A percentile compares a stretch with the other conserved stretches of the same genome.
Conservation (phyloP, 2,329 filamentous ascomycete genomes). For the Aureobasidium mangrovei region DNA sequence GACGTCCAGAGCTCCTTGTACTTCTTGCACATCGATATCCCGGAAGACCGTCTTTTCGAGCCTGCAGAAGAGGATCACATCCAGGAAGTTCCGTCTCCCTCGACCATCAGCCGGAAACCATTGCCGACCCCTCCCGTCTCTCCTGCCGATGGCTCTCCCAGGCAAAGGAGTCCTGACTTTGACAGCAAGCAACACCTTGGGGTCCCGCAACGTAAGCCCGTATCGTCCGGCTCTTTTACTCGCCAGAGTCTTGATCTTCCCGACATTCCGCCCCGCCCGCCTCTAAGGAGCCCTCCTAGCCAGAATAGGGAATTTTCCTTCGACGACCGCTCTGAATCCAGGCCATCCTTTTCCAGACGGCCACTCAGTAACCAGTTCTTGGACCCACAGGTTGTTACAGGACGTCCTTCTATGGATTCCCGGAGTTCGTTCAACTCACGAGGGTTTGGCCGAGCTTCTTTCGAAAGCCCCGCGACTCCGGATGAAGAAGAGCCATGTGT, state of each 20-base stretch:
- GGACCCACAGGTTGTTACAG: background rate
- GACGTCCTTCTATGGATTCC: background rate
- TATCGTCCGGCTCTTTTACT: background rate
- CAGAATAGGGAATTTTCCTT: background rate
- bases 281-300: background rate
- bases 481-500: background rate
- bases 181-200: conserved; percentile 5
- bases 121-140: conserved; percentile 17
- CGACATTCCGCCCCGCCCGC: conserved; percentile 8
- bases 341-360: background rate
- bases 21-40: conserved; percentile 67
- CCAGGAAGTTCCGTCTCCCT: background rate
- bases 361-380: conserved; percentile 2
- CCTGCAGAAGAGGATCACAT: background rate
- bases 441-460: background rate
- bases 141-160: background rate
- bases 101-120: conserved; percentile 16
- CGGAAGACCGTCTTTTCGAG: conserved; percentile 8
- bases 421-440: background rate
- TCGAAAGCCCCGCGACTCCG: background rate
- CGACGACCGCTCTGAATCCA: background rate
- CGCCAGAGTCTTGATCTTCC: conserved; percentile 10
- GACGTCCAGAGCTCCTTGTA: conserved; percentile 85
- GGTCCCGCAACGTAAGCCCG: conserved; percentile 8
- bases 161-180: background rate